A percentile compares a stretch with the other conserved stretches of the same genome.
These are phyloP conservation scores for Bryum argenteum DNA, from an alignment of 225 moss, liverwort and hornwort species.

Conservation along the genomic window DNA sequence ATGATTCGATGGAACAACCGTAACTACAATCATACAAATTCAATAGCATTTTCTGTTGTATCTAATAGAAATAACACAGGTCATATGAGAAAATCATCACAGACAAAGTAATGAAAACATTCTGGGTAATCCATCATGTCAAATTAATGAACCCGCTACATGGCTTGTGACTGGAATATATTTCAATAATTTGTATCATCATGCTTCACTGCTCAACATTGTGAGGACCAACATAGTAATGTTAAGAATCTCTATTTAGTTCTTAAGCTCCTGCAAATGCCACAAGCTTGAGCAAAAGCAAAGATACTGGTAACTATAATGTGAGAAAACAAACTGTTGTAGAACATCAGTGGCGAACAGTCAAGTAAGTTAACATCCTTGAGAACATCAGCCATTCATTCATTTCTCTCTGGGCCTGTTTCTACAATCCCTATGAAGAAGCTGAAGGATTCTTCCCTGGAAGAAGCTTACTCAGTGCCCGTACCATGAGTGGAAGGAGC, in stretches of 20 bases:
- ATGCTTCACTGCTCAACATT: too few species aligned
- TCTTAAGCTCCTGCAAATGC: not conserved
- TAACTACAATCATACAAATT: too few species aligned
- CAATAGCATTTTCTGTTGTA: too few species aligned
- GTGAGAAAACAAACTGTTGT: not conserved
- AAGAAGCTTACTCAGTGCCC: slow-evolving; percentile 22
- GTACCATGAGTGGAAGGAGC: slow-evolving; percentile 21
- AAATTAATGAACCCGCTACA: too few species aligned
- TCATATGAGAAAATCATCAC: too few species aligned
- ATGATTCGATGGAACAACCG: too few species aligned
- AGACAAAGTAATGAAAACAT: too few species aligned
- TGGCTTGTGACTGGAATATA: too few species aligned
- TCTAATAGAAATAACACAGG: too few species aligned
- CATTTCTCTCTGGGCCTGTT: slow-evolving; percentile 3
- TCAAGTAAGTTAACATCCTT: not conserved
- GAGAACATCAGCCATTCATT: not conserved
- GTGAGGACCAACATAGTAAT: too few species aligned
- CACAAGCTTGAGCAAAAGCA: not conserved
- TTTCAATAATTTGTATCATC: too few species aligned
- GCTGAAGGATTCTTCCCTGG: slow-evolving; percentile 17
- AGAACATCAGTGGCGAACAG: not conserved
- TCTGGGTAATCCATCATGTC: too few species aligned
- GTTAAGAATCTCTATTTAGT: not conserved
- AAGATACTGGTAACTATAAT: not conserved
- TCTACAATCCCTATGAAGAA: slow-evolving; percentile 6